Conservation (phyloP, 805 yeast genomes). For the Candida vaughaniae region DNA sequence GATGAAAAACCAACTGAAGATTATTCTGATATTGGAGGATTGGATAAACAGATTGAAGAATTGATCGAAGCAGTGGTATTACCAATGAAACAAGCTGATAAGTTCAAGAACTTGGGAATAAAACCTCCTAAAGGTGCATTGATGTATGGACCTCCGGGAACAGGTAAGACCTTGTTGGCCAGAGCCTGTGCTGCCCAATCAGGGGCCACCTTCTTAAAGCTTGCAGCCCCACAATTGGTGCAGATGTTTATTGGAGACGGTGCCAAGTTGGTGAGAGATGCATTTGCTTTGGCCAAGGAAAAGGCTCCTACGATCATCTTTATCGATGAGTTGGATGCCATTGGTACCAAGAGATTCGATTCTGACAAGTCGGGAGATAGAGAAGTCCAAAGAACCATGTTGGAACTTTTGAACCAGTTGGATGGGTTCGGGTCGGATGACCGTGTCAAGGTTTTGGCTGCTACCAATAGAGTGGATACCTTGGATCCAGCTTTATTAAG, state of each 20-base stretch:
- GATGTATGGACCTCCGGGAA: constrained; percentile 51
- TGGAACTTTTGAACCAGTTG: constrained; percentile 48
- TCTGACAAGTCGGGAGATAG: constrained; percentile 47
- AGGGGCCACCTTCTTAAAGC: constrained; percentile 44
- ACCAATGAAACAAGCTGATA: constrained; percentile 98
- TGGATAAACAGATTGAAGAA: constrained; percentile 97
- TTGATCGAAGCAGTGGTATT: constrained; percentile 96
- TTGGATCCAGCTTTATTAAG: constrained; percentile 97
- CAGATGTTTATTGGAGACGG: constrained; percentile 51
- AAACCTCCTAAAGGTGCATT: constrained; percentile 55
- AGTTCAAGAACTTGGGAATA: constrained; percentile 90
- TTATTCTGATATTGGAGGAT: constrained; percentile 95
- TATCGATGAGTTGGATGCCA: constrained; percentile 48
- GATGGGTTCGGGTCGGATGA: constrained; percentile 99
- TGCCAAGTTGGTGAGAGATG: constrained; percentile 46
- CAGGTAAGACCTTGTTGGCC: constrained; percentile 48
- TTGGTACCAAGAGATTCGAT: constrained; percentile 47
- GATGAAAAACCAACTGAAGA: constrained; percentile 98
- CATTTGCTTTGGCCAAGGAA: constrained; percentile 47
- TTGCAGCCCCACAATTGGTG: constrained; percentile 47
- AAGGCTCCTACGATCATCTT: constrained; percentile 47
- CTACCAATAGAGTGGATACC: constrained; percentile 97
- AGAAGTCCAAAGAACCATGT: constrained; percentile 50
- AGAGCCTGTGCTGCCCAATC: constrained; percentile 49
- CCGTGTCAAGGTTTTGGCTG: constrained; percentile 94